These are phyloP conservation scores for Colletotrichum incanum DNA, from an alignment of 2,329 filamentous ascomycete genomes.

Conservation along the genomic window DNA sequence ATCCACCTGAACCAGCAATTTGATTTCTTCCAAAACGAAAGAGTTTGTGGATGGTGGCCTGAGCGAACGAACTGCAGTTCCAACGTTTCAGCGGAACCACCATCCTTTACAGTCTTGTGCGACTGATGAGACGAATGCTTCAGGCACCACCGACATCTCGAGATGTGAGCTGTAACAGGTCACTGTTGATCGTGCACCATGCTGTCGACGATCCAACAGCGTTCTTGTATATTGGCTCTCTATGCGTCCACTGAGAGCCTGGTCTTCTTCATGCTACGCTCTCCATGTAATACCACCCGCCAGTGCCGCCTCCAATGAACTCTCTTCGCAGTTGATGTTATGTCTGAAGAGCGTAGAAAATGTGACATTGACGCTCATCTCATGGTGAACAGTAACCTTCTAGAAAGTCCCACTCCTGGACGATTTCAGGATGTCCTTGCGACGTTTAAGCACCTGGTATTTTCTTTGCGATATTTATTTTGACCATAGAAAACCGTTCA, in stretches of 20 bases:
- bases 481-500: neutral
- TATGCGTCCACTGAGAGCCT: neutral
- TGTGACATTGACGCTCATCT: conserved; percentile 27
- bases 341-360: conserved; percentile 20
- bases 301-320: conserved; percentile 27
- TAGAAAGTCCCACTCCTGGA: conserved; percentile 30
- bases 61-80: conserved; percentile 40
- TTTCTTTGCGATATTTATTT: too few relatives aligned
- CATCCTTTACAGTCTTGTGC: conserved; percentile 10
- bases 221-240: conserved; percentile 8
- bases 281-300: conserved; percentile 24
- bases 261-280: conserved; percentile 17
- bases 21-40: conserved; percentile 35
- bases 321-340: conserved; percentile 13
- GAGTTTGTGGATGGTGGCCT: conserved; percentile 32
- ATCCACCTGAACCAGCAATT: conserved; percentile 14
- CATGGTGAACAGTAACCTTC: conserved; percentile 22
- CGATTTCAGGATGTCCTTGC: conserved; percentile 3
- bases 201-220: conserved; percentile 27
- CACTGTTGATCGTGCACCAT: conserved; percentile 12
- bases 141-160: neutral
- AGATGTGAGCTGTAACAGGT: conserved; percentile 5
- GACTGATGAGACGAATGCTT: conserved; percentile 7
- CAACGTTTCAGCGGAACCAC: conserved; percentile 36
- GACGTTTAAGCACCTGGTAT: neutral